Conservation (phyloP, 352 stramenopile species). For the Vaucheria bursata region DNA sequence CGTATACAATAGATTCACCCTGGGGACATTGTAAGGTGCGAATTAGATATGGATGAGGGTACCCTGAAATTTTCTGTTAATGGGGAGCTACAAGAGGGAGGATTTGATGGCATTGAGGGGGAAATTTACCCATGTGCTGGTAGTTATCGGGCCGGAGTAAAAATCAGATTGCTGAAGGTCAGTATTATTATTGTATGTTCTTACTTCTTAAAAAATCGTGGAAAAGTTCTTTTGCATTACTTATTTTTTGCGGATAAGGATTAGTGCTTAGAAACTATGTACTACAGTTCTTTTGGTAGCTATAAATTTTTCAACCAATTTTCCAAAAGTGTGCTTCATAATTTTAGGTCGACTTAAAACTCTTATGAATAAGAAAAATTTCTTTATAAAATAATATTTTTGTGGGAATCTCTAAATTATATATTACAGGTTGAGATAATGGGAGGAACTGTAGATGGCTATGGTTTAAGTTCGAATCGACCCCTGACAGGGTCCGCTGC, state of each 20-base stretch:
- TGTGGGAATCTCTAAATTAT: too few relatives aligned
- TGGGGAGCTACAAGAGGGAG: slow-evolving; percentile 62
- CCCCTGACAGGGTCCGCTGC: not conserved
- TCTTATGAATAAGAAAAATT: too few relatives aligned
- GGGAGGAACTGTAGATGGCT: not conserved
- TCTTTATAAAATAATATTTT: too few relatives aligned
- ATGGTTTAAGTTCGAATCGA: not conserved
- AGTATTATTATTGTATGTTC: too few relatives aligned
- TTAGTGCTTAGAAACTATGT: too few relatives aligned
- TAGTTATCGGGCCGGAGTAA: slow-evolving; percentile 48
- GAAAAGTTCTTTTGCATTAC: too few relatives aligned
- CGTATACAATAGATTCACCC: slow-evolving; percentile 50
- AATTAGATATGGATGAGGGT: slow-evolving; percentile 46
- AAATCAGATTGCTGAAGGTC: slow-evolving; percentile 48
- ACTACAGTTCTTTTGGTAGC: too few relatives aligned
- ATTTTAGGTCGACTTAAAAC: too few relatives aligned
- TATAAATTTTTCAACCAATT: too few relatives aligned
- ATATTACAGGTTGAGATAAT: not conserved
- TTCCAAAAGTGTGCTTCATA: too few relatives aligned
- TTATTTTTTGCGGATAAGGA: too few relatives aligned
- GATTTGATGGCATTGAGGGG: slow-evolving; percentile 45
- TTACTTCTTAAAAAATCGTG: too few relatives aligned
- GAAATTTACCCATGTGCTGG: slow-evolving; percentile 49
- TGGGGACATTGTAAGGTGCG: slow-evolving; percentile 44
- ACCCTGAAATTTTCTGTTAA: slow-evolving; percentile 66